These are phyloP conservation scores for Lophium mytilinum DNA, from an alignment of 495 filamentous ascomycete species.

Conservation along the genomic window DNA sequence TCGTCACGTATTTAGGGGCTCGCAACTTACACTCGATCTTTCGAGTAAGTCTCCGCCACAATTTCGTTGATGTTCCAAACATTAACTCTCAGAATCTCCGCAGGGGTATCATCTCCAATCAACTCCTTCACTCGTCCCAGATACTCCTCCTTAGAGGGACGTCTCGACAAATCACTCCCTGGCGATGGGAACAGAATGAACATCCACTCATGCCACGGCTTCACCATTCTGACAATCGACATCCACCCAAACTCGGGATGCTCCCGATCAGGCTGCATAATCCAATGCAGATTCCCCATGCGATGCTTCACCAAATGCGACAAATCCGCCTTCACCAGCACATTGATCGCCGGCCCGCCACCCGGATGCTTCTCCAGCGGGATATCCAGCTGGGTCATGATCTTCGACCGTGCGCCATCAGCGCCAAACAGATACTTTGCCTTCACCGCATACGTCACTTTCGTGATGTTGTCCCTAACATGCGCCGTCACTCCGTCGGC, in stretches of 20 bases:
- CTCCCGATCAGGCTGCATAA: slow-evolving; percentile 42
- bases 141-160: slow-evolving; percentile 38
- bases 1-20: background rate
- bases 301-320: slow-evolving; percentile 42
- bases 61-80: slow-evolving; percentile 49
- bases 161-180: slow-evolving; percentile 28
- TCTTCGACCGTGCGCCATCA: slow-evolving; percentile 47
- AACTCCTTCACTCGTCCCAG: slow-evolving; percentile 36
- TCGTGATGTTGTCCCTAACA: slow-evolving; percentile 37
- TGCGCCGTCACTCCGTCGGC: slow-evolving; percentile 28
- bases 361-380: slow-evolving; percentile 7
- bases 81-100: slow-evolving; percentile 40
- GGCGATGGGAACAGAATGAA: slow-evolving; percentile 43
- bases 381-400: slow-evolving; percentile 22
- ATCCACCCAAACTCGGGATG: slow-evolving; percentile 38
- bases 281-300: slow-evolving; percentile 51
- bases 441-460: slow-evolving; percentile 36
- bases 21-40: slow-evolving; percentile 27
- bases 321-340: slow-evolving; percentile 42
- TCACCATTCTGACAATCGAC: slow-evolving; percentile 43
- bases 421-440: slow-evolving; percentile 51
- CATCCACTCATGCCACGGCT: slow-evolving; percentile 50
- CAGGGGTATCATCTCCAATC: slow-evolving; percentile 44
- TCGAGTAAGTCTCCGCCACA: slow-evolving; percentile 35
- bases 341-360: slow-evolving; percentile 8